Evolutionary conservation across 2,329 filamentous ascomycete species (phyloP), one percentile per base, ranked within the genome.

Genomic region (Xylaria sp.): DNA sequence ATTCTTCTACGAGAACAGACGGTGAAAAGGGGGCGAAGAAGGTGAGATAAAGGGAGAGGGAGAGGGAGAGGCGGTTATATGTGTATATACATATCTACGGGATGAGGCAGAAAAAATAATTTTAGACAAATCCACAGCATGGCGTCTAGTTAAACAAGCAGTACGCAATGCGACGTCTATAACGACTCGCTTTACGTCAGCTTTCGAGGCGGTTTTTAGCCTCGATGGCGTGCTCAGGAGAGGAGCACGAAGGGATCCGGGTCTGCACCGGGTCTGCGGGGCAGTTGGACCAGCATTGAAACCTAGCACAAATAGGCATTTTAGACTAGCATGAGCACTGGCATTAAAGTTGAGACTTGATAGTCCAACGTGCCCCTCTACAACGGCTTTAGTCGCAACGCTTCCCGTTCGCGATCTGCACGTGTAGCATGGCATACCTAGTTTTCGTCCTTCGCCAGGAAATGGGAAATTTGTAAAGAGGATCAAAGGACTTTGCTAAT

Each of bases 151-250:
- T 25, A 37, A 48, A n/a, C 37, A 32, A 60, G 37, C 59, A 44
- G 28, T 44, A 65, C 61, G 46, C 28, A 46, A 44, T 52, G 56
- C 63, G 32, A 64, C 54, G 25, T 55, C 39, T 52, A 13, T 50
- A 60, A 50, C 34, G 48, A 66, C 51, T 44, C 56, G 25, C 61
- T 65, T 51, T 63, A 72, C 64, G 62, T 68, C 62, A 69, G 64
- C 62, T 39, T 52, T 56, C 50, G 54, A 57, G 60, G 56, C 44
- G 18, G 39, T 39, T 32, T 59, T 77, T 77, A 76, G 75, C 74
- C 69, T 73, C 56, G 76, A 79, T 79, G 76, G 76, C 77, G 77
- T 79, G 77, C 77, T 79, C 75, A 72, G 65, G 62, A 54, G 55
- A 34, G 56, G 28, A 51, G 66, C 54, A 37, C 34, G 10, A 37